Percentiles rank a stretch among this genome's conserved stretches.
Conservation (phyloP, 140 eudicot species). For the Anethum foeniculum region DNA sequence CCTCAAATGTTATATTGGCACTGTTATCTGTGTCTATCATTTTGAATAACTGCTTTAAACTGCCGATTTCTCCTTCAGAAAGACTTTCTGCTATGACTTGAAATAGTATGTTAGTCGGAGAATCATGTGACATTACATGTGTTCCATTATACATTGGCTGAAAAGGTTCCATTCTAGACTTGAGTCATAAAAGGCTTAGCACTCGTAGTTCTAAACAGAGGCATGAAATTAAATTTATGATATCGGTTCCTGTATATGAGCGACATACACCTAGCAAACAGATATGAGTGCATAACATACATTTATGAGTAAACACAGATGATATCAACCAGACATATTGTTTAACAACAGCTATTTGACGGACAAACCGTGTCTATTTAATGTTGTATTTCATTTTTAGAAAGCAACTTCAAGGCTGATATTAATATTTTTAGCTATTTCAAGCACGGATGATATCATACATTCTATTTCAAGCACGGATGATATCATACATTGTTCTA, state of each 20-base stretch:
- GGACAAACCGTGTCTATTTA: neutral
- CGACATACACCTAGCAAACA: neutral
- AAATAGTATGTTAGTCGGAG: neutral
- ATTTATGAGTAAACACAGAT: neutral
- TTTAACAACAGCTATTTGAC: neutral
- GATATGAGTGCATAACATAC: neutral
- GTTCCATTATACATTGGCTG: neutral
- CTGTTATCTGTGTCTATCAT: constrained; percentile 87
- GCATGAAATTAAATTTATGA: too few relatives aligned
- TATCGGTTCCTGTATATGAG: neutral
- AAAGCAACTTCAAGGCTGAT: too few relatives aligned
- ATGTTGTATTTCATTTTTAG: too few relatives aligned
- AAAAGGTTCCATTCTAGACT: neutral
- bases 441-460: too few relatives aligned
- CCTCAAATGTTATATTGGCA: constrained; percentile 90
- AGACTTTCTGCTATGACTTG: constrained; percentile 97
- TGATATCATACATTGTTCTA: too few relatives aligned
- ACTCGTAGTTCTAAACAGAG: neutral
- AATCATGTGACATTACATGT: constrained; percentile 1
- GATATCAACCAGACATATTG: neutral
- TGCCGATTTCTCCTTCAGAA: constrained; percentile 96
- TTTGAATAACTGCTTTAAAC: constrained; percentile 72
- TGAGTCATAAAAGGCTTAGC: neutral
- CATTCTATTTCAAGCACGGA: too few relatives aligned
- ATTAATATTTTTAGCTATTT: too few relatives aligned